phyloP scores from a whole-genome alignment of 257 asterid genomes.

The Ajuga chamaepitys region DNA sequence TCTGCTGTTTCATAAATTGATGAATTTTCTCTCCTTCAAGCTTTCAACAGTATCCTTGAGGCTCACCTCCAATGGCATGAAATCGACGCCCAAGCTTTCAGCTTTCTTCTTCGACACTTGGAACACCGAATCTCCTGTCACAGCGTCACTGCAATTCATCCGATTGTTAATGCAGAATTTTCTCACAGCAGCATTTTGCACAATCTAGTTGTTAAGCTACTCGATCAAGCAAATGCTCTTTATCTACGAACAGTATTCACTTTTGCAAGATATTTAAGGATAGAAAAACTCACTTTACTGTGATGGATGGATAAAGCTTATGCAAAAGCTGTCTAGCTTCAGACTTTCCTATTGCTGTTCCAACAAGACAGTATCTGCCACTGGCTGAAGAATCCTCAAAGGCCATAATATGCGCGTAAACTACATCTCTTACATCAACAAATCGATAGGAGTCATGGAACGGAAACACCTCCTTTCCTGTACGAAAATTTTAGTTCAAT shows the following conservation, averaged over 20 bases:
- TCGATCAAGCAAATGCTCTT: too few relatives aligned
- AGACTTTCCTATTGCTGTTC: background rate
- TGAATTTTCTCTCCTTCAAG: conserved; percentile 25
- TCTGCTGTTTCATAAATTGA: background rate
- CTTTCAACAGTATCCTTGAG: conserved; percentile 3
- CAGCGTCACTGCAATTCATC: background rate
- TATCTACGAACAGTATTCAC: too few relatives aligned
- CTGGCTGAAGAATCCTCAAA: conserved; percentile 32
- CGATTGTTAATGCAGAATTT: too few relatives aligned
- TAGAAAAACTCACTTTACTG: conserved; percentile 9
- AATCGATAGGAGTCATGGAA: conserved; percentile 4
- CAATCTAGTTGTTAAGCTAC: too few relatives aligned
- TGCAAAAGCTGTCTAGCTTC: conserved; percentile 13
- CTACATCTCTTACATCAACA: conserved; percentile 41
- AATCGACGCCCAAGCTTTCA: conserved; percentile 30
- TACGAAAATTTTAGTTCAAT: background rate
- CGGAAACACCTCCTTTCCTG: conserved; percentile 17
- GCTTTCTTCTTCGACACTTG: conserved; percentile 34
- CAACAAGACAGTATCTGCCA: conserved; percentile 36
- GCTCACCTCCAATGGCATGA: conserved; percentile 35
- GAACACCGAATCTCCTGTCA: background rate
- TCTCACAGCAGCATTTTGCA: too few relatives aligned
- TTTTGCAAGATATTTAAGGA: too few relatives aligned
- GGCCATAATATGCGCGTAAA: conserved; percentile 33
- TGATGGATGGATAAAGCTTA: conserved; percentile 27